Conservation (phyloP, 768 basidiomycete species). For the Myochromella boudieri region DNA sequence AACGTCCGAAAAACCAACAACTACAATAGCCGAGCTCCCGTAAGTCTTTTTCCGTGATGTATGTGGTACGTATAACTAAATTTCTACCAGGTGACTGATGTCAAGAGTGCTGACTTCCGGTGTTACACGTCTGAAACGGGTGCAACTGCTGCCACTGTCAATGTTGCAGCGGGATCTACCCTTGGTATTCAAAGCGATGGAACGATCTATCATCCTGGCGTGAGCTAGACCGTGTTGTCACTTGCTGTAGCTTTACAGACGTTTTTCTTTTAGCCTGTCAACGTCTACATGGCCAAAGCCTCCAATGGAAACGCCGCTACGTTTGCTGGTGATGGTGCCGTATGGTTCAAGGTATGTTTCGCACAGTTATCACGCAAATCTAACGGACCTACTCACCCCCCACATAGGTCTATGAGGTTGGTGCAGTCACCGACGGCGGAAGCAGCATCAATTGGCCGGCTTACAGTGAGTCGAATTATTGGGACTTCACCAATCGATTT, state of each 20-base stretch:
- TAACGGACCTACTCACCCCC: background rate
- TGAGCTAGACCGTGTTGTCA: constrained; percentile 17
- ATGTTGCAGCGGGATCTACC: constrained; percentile 42
- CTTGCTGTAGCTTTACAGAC: background rate
- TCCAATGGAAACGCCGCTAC: constrained; percentile 32
- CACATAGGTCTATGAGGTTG: constrained; percentile 38
- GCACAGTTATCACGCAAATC: background rate
- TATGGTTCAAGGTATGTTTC: constrained; percentile 42
- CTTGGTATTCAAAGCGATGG: constrained; percentile 42
- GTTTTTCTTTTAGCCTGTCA: constrained; percentile 15
- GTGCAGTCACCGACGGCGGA: constrained; percentile 46
- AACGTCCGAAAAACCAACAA: constrained; percentile 48
- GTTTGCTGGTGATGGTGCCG: constrained; percentile 43
- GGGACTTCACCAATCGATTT: background rate
- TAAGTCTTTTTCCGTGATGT: constrained; percentile 13
- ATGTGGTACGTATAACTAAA: constrained; percentile 10
- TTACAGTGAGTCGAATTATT: constrained; percentile 26
- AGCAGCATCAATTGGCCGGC: constrained; percentile 45
- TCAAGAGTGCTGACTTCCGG: constrained; percentile 45
- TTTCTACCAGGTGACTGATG: constrained; percentile 36
- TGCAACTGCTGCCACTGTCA: constrained; percentile 41
- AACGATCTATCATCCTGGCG: constrained; percentile 50
- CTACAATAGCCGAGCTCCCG: constrained; percentile 38
- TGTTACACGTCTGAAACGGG: constrained; percentile 43
- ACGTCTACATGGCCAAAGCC: constrained; percentile 45